Conservation (phyloP, 805 yeast genomes). For the Starmerella sp. region DNA sequence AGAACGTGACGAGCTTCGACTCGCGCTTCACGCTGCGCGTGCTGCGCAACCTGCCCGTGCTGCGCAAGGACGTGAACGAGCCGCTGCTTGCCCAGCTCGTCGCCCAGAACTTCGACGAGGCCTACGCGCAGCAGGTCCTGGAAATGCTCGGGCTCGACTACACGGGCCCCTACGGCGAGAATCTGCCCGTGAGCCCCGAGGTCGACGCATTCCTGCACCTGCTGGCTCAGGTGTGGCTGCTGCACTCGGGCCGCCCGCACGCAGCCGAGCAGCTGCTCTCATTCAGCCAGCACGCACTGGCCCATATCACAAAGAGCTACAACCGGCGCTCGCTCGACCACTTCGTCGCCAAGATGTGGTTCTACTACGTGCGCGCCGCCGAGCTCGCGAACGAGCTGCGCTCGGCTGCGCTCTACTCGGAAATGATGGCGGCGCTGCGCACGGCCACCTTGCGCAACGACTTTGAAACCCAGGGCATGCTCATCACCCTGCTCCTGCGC, state of each 20-base stretch:
- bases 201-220: conserved; percentile 69
- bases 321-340: conserved; percentile 78
- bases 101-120: conserved; percentile 37
- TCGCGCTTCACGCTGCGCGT: conserved; percentile 80
- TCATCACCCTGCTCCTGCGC: conserved; percentile 76
- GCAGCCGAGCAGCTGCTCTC: conserved; percentile 41
- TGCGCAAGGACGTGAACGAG: conserved; percentile 54
- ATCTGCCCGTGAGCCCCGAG: conserved; percentile 48
- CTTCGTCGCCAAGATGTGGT: conserved; percentile 85
- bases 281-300: conserved; percentile 30
- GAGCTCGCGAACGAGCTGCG: conserved; percentile 46
- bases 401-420: conserved; percentile 45
- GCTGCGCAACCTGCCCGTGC: conserved; percentile 65
- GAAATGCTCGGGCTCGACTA: conserved; percentile 28
- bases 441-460: conserved; percentile 88
- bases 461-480: conserved; percentile 76
- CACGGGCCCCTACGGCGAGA: conserved; percentile 20
- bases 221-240: conserved; percentile 61
- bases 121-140: conserved; percentile 34
- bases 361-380: conserved; percentile 67
- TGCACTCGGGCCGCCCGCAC: conserved; percentile 43
- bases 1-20: conserved; percentile 64
- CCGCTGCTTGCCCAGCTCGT: conserved; percentile 47
- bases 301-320: conserved; percentile 39
- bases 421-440: conserved; percentile 62